phyloP scores from a whole-genome alignment of 192 early-diverging fungal species.

The Coemansia sp. region DNA sequence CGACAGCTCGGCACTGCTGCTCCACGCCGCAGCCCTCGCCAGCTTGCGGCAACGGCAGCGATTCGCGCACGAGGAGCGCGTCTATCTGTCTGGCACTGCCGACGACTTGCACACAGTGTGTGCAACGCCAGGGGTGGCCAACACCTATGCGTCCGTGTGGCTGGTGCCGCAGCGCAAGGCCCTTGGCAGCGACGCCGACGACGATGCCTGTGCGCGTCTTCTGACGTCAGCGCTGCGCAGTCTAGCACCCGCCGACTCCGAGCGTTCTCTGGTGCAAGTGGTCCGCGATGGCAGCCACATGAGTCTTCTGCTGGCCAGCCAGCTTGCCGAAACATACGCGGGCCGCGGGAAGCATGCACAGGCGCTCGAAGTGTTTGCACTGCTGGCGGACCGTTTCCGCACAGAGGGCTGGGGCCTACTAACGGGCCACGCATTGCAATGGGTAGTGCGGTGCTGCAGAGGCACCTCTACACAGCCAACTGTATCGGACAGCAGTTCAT shows the following conservation, averaged over 20 bases:
- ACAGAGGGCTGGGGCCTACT: conserved; percentile 27
- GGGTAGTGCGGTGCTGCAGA: conserved; percentile 13
- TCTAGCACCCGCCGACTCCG: neutral
- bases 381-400: conserved; percentile 26
- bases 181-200: neutral
- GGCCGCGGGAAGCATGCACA: neutral
- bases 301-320: conserved; percentile 12
- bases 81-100: conserved; percentile 3
- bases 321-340: conserved; percentile 21
- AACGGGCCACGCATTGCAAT: conserved; percentile 28
- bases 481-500: neutral
- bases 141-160: conserved; percentile 34
- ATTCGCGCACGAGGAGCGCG: conserved; percentile 6
- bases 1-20: conserved; percentile 17
- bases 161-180: conserved; percentile 17
- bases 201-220: neutral
- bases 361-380: conserved; percentile 21
- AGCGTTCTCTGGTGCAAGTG: conserved; percentile 9
- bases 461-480: neutral
- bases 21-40: conserved; percentile 29
- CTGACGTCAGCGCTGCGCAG: conserved; percentile 17
- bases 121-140: conserved; percentile 42
- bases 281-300: conserved; percentile 1
- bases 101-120: neutral
- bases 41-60: conserved; percentile 12